Percentiles rank a stretch among this genome's conserved stretches.
phyloP scores from a whole-genome alignment of 1,139 yeast genomes.

The Insectozyma bohioensis region DNA sequence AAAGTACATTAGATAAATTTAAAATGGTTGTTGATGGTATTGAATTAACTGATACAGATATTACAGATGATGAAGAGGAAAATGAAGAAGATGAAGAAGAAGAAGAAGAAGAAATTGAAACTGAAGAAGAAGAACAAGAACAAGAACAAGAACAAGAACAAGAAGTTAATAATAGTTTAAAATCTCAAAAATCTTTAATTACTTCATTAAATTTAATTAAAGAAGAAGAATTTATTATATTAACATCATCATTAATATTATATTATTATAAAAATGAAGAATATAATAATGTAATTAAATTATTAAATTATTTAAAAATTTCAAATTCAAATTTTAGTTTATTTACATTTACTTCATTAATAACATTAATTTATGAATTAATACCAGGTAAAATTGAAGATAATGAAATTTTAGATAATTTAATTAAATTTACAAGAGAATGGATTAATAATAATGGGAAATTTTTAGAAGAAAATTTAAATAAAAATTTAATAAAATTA shows the following conservation, averaged over 20 bases:
- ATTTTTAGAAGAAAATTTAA: conserved; percentile 23
- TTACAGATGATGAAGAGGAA: conserved; percentile 22
- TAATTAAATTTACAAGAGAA: conserved; percentile 26
- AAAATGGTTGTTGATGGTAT: conserved; percentile 23
- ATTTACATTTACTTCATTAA: conserved; percentile 34
- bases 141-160: neutral
- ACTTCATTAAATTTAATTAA: conserved; percentile 33
- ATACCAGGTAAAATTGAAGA: conserved; percentile 23
- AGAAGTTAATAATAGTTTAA: conserved; percentile 6
- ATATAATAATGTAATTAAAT: conserved; percentile 19
- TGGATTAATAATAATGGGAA: conserved; percentile 34
- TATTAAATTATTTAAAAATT: conserved; percentile 28
- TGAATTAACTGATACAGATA: conserved; percentile 33
- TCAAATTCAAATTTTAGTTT: conserved; percentile 16
- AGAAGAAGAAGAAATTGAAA: conserved; percentile 11
- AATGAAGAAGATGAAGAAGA: conserved; percentile 14
- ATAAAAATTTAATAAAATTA: conserved; percentile 30
- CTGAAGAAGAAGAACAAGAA: conserved; percentile 4
- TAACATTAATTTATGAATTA: conserved; percentile 25
- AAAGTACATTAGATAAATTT: conserved; percentile 21
- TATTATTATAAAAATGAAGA: conserved; percentile 24
- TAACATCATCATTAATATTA: conserved; percentile 28
- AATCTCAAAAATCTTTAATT: conserved; percentile 24
- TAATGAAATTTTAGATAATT: conserved; percentile 25
- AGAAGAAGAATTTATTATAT: conserved; percentile 36